Base-by-base conservation (phyloP, 2,329 filamentous ascomycete species). In the Microcera coccophila region DNA sequence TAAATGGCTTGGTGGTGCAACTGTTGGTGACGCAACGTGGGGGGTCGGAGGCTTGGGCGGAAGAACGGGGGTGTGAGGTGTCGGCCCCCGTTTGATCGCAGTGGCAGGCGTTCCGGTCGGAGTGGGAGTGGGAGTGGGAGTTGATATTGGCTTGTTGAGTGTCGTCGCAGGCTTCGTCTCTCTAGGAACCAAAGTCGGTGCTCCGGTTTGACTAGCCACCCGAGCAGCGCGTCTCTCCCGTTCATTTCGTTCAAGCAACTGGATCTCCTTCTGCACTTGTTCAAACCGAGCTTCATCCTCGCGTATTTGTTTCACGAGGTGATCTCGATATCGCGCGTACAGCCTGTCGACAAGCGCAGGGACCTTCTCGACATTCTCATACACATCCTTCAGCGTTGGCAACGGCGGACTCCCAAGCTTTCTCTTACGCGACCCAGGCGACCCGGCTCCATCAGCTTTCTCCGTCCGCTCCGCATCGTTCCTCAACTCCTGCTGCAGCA, bases 401-500 rank as follows among this genome's bases (percentile, higher is more conserved):
- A 82, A 61, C 35, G 76, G 73, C 8, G 85, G 81, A 45, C 75
- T 82, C 21, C 79, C 75, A 28, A 85, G 74, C 70, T 91, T 94
- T 56, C 87, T 80, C 71, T 90, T 93, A 64, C 78, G 82, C 9
- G 81, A 77, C 42, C 74, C 78, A 5, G 79, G 75, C 21, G 74
- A 75, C 26, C 70, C 60, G 22, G 73, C 65, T 39, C 68, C 71
- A 52, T 75, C 75, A 44, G 63, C 33, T 33, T 38, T 50, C 36
- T 56, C 59, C n/a, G 47, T 48, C 19, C 59, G 55, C 29, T 60
- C 73, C 16, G 65, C 64, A 49, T 84, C 78, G 41, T 62, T 64
- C 54, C 69, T 78, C 50, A 83, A 66, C 64, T 93, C 89, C 53
- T 94, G 85, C 53, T 80, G 79, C 62, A 96, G 66, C 45, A 95